Percentiles rank a stretch among this genome's conserved stretches.
Conservation (phyloP, 2,329 filamentous ascomycete species). For the Triangularia verruculosa region DNA sequence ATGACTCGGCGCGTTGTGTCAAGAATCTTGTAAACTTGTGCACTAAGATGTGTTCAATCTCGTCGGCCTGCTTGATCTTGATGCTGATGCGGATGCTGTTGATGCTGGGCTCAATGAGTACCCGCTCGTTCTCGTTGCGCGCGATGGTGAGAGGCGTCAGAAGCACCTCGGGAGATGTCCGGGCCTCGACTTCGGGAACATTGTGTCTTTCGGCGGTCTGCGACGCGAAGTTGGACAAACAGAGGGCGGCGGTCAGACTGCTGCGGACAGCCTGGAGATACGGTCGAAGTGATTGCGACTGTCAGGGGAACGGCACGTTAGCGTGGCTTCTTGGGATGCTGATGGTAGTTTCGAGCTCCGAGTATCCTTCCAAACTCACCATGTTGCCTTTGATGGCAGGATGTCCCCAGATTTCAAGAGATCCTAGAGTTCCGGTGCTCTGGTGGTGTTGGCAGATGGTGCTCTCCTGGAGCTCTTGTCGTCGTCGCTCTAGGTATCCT, state of each 20-base stretch:
- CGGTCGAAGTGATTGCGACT: constrained; percentile 95
- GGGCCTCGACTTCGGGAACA: constrained; percentile 94
- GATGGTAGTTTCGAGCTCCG: background rate
- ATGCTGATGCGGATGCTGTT: constrained; percentile 97
- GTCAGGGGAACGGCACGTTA: constrained; percentile 10
- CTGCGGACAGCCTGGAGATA: constrained; percentile 96
- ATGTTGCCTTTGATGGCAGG: background rate
- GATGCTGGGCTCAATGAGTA: constrained; percentile 92
- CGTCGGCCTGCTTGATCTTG: constrained; percentile 98
- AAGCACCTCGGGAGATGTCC: constrained; percentile 87
- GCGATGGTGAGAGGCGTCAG: constrained; percentile 87
- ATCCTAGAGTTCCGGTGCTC: background rate
- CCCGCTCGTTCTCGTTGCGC: constrained; percentile 94
- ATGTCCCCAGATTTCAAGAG: background rate
- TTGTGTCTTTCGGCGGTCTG: constrained; percentile 97
- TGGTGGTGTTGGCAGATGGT: background rate
- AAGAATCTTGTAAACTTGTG: constrained; percentile 98
- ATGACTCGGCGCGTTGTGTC: constrained; percentile 92
- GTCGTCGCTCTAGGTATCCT: constrained; percentile 15
- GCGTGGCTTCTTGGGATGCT: background rate
- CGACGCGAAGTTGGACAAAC: constrained; percentile 94
- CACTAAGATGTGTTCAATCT: constrained; percentile 96
- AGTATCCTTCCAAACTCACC: background rate
- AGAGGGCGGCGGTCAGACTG: constrained; percentile 89
- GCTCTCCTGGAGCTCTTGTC: constrained; percentile 6